Base-by-base conservation (phyloP, 805 yeast species). In the Teunomyces tritomae region DNA sequence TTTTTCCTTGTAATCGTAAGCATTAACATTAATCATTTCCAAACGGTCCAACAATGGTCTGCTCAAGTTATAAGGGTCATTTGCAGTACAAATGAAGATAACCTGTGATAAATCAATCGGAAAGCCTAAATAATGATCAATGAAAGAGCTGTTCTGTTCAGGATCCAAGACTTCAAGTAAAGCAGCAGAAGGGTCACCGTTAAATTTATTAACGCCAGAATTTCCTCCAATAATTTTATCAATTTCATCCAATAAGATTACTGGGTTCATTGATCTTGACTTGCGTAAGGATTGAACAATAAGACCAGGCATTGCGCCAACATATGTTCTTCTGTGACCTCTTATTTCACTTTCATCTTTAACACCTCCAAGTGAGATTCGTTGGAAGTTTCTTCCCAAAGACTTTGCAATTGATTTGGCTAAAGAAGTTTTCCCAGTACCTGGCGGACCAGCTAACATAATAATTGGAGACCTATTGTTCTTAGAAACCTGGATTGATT, bases 131-230 rank as follows among this genome's bases (percentile, higher is more conserved):
- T 87, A 89, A 62, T 88, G 95, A 66, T 89, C 97, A 33, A 78
- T 79, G 65, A 89, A 89, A 28, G 80, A 73, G 30, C 71, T 66
- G 64, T 89, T 89, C 61, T 89, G 96, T 62, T 89, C 96, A 0
- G 97, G 96, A 59, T 89, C 97, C 50, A 89, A 74, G 0, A 89
- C 91, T 64, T 89, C 97, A 50, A 89, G 73, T 56, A 89, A 72
- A 0, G 96, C 96, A 30, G 96, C 95, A 13, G 90, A 85, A 1
- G 96, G 96, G 58, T 89, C 96, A 8, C 97, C 96, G 56, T 84
- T 83, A 34, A 78, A 67, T 52, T 74, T 71, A 42, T 65, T 67
- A 11, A 67, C 69, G 17, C 74, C 71, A 44, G 65, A 68, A 28
- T 68, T 63, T 16, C 81, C 82, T 28, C 85, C 85, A 49, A 80